Evolutionary conservation across 768 basidiomycete species (phyloP), one percentile per base, ranked within the genome.

Genomic region (Kwoniella dejecticola): DNA sequence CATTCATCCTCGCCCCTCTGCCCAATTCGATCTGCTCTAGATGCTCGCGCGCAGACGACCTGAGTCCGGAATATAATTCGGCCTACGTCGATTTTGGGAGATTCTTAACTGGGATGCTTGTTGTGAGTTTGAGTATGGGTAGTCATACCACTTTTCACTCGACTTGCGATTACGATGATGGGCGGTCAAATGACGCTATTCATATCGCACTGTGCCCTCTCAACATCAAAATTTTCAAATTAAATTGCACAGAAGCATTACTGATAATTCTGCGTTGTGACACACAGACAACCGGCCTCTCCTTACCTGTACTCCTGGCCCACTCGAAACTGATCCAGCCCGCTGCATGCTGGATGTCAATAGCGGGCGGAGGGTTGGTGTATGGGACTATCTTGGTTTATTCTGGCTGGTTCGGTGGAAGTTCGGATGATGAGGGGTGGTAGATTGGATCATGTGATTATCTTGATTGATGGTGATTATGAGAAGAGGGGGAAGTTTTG

Each of bases 1-100:
- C 88, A 19, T 99, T 98, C 79, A 89, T 97, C 31, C 83, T 97
- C 69, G 96, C 96, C 0, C 96, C 96, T 23, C 82, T 98, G 19
- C 96, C 96, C 3, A 99, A 99, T 75, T 89, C 91, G 13, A 73
- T 98, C 46, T 98, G 93, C 78, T 82, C 91, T n/a, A 88, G 93
- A 78, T 96, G 93, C 79, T 90, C 89, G 19, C 74, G 80, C 49
- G 84, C 84, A 11, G 94, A 96, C 76, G 93, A 97, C 69, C 88
- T 94, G 77, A 85, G 89, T 2, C 82, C 87, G 30, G 88, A 87
- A 63, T 89, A 89, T 77, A 87, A 79, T 60, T 75, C 76, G 56
- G 77, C 79, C 1, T 79, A 80, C 60, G 79, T 91, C 47, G 96
- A 98, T 81, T 84, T 98, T 33, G 96, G 95, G 31, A 89, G 91